Percentiles rank a stretch among this genome's conserved stretches.
Evolutionary conservation across 2,329 filamentous ascomycete genomes (phyloP).

Genomic region (Aspergillus pseudoglaucus): DNA sequence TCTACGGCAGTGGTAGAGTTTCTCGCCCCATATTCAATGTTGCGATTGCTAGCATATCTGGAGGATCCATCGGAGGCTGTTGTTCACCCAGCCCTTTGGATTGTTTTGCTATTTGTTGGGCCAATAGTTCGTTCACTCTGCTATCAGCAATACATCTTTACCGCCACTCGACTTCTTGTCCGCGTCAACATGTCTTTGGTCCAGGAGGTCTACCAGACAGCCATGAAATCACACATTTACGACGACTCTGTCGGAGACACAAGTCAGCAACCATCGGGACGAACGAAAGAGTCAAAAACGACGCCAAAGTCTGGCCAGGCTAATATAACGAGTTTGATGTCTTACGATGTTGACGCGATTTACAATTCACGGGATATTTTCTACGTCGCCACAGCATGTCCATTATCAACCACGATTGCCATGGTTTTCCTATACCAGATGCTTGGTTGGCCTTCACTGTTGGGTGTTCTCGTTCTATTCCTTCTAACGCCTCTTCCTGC

Average conservation of each 20-base stretch:
- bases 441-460: constrained; percentile 51
- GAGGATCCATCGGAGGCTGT: constrained; percentile 39
- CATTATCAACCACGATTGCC: constrained; percentile 44
- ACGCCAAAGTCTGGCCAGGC: constrained; percentile 39
- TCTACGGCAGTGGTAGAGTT: constrained; percentile 37
- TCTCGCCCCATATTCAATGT: constrained; percentile 49
- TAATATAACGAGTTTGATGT: constrained; percentile 53
- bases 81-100: constrained; percentile 49
- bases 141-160: constrained; percentile 55
- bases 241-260: constrained; percentile 29
- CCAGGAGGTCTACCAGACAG: constrained; percentile 53
- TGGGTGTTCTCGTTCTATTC: constrained; percentile 46
- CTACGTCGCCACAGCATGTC: constrained; percentile 41
- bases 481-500: constrained; percentile 47
- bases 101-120: constrained; percentile 49
- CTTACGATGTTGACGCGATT: constrained; percentile 53
- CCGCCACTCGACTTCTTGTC: constrained; percentile 50
- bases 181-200: constrained; percentile 52
- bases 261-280: background rate
- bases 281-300: constrained; percentile 11
- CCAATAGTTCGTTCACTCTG: constrained; percentile 44
- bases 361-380: constrained; percentile 48
- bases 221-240: constrained; percentile 51
- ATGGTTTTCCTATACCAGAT: constrained; percentile 50
- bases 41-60: constrained; percentile 48